Evolutionary conservation across 2,329 filamentous ascomycete species (phyloP).

Genomic region (Penicillium frequentans): DNA sequence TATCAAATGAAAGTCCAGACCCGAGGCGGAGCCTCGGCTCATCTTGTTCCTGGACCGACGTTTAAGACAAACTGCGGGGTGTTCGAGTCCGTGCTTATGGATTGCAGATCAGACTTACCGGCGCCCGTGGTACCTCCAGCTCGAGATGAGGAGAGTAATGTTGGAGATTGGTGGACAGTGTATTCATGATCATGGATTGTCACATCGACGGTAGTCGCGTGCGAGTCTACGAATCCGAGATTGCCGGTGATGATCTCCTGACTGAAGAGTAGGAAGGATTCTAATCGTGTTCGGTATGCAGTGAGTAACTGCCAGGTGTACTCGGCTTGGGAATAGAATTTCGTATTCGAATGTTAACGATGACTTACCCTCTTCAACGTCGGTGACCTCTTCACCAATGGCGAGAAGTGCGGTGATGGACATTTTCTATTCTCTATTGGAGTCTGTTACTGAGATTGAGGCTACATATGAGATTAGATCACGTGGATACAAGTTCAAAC

Average conservation of each 20-base stretch:
- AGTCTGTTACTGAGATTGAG: neutral
- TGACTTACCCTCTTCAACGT: conserved; percentile 60
- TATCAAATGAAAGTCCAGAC: conserved; percentile 4
- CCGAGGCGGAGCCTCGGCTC: conserved; percentile 11
- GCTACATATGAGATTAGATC: neutral
- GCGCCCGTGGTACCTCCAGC: conserved; percentile 73
- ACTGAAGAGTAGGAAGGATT: conserved; percentile 85
- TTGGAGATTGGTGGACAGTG: conserved; percentile 78
- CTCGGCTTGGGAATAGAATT: neutral
- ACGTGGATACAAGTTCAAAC: neutral
- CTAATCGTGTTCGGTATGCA: conserved; percentile 47
- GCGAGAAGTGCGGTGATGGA: conserved; percentile 37
- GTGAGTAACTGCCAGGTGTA: neutral
- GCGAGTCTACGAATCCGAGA: conserved; percentile 81
- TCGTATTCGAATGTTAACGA: neutral
- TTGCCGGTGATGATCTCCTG: conserved; percentile 71
- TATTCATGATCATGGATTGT: conserved; percentile 69
- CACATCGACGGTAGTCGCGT: conserved; percentile 64
- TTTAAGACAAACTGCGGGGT: conserved; percentile 15
- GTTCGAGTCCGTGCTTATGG: conserved; percentile 10
- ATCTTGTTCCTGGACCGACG: conserved; percentile 1
- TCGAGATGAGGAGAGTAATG: conserved; percentile 74
- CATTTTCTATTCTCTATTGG: neutral
- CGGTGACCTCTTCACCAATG: conserved; percentile 51
- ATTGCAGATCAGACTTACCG: conserved; percentile 42